Evolutionary conservation across 2,329 filamentous ascomycete species (phyloP), one percentile per base, ranked within the genome.

Genomic region (Colletotrichum sp.): DNA sequence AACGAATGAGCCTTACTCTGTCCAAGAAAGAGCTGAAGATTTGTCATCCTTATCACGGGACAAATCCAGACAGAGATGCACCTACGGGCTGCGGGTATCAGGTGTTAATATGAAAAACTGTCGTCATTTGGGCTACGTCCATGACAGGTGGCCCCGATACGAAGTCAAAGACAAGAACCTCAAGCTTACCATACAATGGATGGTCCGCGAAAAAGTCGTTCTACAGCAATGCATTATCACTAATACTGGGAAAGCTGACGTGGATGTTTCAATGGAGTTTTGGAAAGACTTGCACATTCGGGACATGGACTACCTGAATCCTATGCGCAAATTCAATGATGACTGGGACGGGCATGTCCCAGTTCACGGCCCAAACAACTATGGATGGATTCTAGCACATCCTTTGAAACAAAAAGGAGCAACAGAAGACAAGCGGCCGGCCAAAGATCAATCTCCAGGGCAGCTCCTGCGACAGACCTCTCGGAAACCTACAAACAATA

Each of bases 361-460:
- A 9, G 7, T 28, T 2, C 22, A 24, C 0, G 55, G 55, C 26
- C 55, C 55, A 2, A 2, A 3, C 9, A 22, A 13, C 22, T 59
- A 59, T 0, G 55, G 55, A 28, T 59, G 22, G 55, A 4, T 59
- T 0, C 1, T 59, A 0, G 15, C 16, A 0, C 55, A 59, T 59
- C 55, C 55, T 1, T 0, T 59, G 0, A 28, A 59, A 1, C 55
- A 0, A 24, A 59, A 59, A 4, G 55, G 26, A 4, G 1, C 13
- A 3, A 16, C 60, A 6, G 30, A 63, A 36, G 15, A 22, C 0
- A 32, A 36, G 6, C 3, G 13, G 6, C n/a, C 9, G 8, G 0
- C 6, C 15, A 65, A 28, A 65, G 34, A 44, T 15, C 4, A 6
- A 32, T 28, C 12, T 0, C 39, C 39, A 12, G 5, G 5, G 18